phyloP scores from a whole-genome alignment of 768 basidiomycete species.

The Suillus subluteus region DNA sequence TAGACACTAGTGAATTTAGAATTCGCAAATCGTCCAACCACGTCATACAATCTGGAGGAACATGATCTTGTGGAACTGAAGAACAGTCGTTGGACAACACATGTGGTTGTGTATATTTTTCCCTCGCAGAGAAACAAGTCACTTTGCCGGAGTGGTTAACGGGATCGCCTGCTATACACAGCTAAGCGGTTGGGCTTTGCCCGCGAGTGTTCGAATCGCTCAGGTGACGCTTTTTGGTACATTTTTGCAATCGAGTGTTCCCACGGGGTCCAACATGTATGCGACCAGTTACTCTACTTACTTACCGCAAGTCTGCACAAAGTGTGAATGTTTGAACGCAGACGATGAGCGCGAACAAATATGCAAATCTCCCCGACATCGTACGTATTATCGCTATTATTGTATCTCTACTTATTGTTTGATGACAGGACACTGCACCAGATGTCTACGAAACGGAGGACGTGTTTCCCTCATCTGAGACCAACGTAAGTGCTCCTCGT shows the following conservation, averaged over 20 bases:
- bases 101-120: not conserved
- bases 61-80: not conserved
- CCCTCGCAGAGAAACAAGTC: conserved; percentile 39
- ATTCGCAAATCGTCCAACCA: not conserved
- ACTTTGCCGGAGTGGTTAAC: conserved; percentile 97
- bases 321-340: not conserved
- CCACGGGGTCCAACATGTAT: not conserved
- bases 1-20: not conserved
- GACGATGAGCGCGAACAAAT: conserved; percentile 73
- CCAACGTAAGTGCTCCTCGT: conserved; percentile 46
- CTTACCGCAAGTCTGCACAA: not conserved
- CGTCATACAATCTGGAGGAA: not conserved
- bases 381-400: conserved; percentile 47
- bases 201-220: conserved; percentile 66
- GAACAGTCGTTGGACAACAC: not conserved
- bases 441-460: conserved; percentile 95
- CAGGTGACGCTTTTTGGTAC: conserved; percentile 52
- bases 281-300: not conserved
- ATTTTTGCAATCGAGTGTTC: not conserved
- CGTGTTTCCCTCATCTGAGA: conserved; percentile 55
- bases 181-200: conserved; percentile 61
- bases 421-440: conserved; percentile 78
- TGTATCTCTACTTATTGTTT: conserved; percentile 11
- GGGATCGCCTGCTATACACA: conserved; percentile 71
- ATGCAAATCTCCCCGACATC: conserved; percentile 90